Evolutionary conservation across 108 stramenopile genomes (phyloP), one percentile per base, ranked within the genome.

Genomic region (Nannochloropsis gaditana): DNA sequence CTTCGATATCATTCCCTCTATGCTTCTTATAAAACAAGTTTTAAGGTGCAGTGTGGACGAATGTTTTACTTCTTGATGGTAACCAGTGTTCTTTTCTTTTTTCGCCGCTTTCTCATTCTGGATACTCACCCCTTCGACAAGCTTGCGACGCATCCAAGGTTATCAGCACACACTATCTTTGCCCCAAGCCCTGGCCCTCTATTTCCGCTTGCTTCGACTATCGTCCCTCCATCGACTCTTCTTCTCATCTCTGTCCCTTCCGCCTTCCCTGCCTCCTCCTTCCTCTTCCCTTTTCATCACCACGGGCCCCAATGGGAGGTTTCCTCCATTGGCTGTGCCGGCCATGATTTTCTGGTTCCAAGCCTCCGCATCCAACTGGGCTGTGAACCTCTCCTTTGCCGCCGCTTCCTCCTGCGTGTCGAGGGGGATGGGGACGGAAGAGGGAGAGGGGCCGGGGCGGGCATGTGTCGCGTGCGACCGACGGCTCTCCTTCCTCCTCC

Each of bases 301-400:
- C 59, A 73, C 15, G 4, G 59, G 59, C 59, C 19, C 59, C n/a
- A 73, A 73, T n/a, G 59, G 59, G 19, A 73, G 15, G 59, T 73
- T 73, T 8, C 19, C 59, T 73, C 59, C 59, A 73, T 73, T 73
- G 3, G 19, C 59, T 2, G 15, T 73, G 3, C 19, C 59, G 15
- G 15, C n/a, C 59, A 73, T 73, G n/a, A 73, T 73, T 73, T 73
- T 73, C 6, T 73, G 19, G n/a, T 73, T 73, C 59, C 59, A 73
- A 2, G 59, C 59, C 19, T 73, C 59, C 19, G n/a, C n/a, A 3
- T 73, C n/a, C 6, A 73, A 6, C n/a, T 73, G 59, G n/a, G 15
- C 59, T 73, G 59, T 2, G n/a, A 73, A 73, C 8, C 59, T 73
- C 59, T 2, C n/a, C n/a, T 15, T n/a, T 15, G 59, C 59, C 8